These are phyloP conservation scores for Diaporthe capsici DNA, from an alignment of 2,329 filamentous ascomycete genomes.

Conservation along the genomic window DNA sequence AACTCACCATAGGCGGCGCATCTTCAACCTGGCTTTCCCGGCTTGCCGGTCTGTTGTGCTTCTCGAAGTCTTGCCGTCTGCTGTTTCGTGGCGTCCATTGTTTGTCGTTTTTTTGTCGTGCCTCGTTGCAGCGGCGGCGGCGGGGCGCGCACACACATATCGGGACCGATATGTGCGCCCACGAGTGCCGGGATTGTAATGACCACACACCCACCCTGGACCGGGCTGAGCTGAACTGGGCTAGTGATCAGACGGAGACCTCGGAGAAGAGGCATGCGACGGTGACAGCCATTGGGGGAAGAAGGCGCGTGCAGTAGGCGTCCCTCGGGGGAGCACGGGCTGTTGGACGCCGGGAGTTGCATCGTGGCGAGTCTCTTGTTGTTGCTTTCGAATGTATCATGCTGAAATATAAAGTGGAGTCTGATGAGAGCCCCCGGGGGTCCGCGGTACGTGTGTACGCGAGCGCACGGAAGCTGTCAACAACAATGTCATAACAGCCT, in stretches of 20 bases:
- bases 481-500: background rate
- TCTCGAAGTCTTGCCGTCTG: constrained; percentile 15
- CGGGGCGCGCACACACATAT: background rate
- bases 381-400: constrained; percentile 1
- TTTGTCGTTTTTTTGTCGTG: constrained; percentile 17
- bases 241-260: constrained; percentile 2
- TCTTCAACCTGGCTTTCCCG: background rate
- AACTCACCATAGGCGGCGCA: background rate
- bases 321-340: background rate
- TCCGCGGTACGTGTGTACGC: constrained; percentile 3
- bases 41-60: constrained; percentile 14
- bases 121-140: constrained; percentile 19
- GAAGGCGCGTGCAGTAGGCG: background rate
- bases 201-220: background rate
- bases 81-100: constrained; percentile 26
- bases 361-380: constrained; percentile 5
- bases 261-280: constrained; percentile 27
- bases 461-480: constrained; percentile 26
- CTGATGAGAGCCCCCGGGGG: background rate
- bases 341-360: constrained; percentile 17
- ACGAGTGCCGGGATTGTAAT: background rate
- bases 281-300: constrained; percentile 31
- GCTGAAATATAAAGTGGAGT: constrained; percentile 5
- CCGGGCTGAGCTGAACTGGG: constrained; percentile 4
- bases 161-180: constrained; percentile 12